Base-by-base conservation (phyloP, 1,139 yeast genomes). In the Saccharomyces pastorianus region DNA sequence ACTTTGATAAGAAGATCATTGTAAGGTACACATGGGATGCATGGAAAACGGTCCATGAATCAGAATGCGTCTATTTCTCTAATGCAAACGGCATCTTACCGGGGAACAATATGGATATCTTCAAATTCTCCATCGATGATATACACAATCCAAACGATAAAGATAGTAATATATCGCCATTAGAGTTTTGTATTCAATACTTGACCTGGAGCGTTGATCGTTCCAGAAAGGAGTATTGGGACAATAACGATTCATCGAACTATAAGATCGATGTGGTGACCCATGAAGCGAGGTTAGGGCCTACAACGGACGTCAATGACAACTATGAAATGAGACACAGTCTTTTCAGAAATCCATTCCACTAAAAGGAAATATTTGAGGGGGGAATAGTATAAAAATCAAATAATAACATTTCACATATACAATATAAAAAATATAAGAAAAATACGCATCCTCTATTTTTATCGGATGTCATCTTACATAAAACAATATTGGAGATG, bases 101-200 rank as follows among this genome's bases (percentile, higher is more conserved):
- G 11, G 65, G 64, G 9, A 49, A 57, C 27, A 54, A 56, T 47
- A 60, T 61, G 58, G 68, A 65, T 55, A 50, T 63, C 6, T 65
- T 65, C 58, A 59, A 60, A 41, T 61, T 65, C 53, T 59, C 60
- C 31, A 57, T 65, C 13, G 64, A 60, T 51, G 60, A 56, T 48
- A 47, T 59, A 13, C 51, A 50, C 20, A 52, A 54, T 29, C 29
- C 47, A 26, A 53, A 54, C 26, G 52, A 56, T 29, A 52, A 51
- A 46, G 53, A 54, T 13, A 51, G 50, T 20, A 48, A 51, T 31
- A 49, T 47, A 27, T 28, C 27, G 8, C 46, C 48, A 26, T 54
- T 61, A 25, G 60, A 62, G 51, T 56, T 62, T 46, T 62, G 66
- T 56, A 55, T 62, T 20, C 61, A 56, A 34, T 62, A 62, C 58